phyloP scores from a whole-genome alignment of 2,329 filamentous ascomycete species.

The Parastagonospora nodorum region DNA sequence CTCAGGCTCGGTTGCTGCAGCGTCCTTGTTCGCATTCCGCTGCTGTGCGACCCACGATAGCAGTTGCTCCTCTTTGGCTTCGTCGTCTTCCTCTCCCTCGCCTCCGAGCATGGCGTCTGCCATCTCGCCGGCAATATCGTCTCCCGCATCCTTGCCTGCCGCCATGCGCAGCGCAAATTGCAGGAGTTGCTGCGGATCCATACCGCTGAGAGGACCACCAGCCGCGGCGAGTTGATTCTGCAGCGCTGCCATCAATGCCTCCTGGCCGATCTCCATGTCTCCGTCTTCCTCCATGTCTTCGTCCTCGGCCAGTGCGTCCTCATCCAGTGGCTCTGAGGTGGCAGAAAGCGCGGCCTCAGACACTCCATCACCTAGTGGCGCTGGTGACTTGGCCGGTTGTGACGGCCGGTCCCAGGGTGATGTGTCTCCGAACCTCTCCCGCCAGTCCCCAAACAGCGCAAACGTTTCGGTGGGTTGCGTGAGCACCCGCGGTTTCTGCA shows the following conservation, averaged over 20 bases:
- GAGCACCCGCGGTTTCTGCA: conserved; percentile 27
- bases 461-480: conserved; percentile 41
- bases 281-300: conserved; percentile 14
- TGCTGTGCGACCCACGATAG: conserved; percentile 41
- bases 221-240: conserved; percentile 40
- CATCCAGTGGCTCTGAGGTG: conserved; percentile 17
- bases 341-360: conserved; percentile 13
- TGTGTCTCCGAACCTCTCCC: conserved; percentile 42
- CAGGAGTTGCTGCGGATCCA: conserved; percentile 51
- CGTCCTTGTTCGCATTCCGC: conserved; percentile 24
- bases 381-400: conserved; percentile 17
- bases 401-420: conserved; percentile 30
- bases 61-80: conserved; percentile 34
- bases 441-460: conserved; percentile 54
- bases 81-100: conserved; percentile 38
- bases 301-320: conserved; percentile 20
- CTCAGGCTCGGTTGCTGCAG: conserved; percentile 7
- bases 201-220: conserved; percentile 43
- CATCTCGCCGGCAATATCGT: conserved; percentile 51
- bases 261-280: conserved; percentile 41
- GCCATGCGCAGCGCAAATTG: conserved; percentile 53
- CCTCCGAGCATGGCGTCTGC: conserved; percentile 49
- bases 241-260: conserved; percentile 45
- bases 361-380: conserved; percentile 2
- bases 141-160: conserved; percentile 46